Base-by-base conservation (phyloP, 2,329 filamentous ascomycete genomes). In the Pyrenochaeta sp. region DNA sequence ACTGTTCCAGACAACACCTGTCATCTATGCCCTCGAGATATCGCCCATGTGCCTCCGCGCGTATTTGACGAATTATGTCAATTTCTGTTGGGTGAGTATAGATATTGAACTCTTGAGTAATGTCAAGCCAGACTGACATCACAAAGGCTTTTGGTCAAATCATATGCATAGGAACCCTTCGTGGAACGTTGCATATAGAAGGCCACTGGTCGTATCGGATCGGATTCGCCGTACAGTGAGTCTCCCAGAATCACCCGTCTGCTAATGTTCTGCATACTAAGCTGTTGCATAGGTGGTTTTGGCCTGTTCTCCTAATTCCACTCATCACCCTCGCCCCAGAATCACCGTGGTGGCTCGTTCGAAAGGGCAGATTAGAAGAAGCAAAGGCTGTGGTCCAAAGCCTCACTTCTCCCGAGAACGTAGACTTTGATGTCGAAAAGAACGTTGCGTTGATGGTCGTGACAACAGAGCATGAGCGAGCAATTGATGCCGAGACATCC, bases 401-500 rank as follows among this genome's bases (percentile, higher is more conserved):
- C 23, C 23, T 27, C 4, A 27, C 23, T 27, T 27, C 23, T 49
- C 7, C 59, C 1, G 49, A 63, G 5, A 42, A 23, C n/a, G n/a
- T n/a, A 11, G 53, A 58, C 0, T 62, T 55, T 4, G 46, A 56
- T 1, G 20, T 21, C n/a, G 27, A 45, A 17, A 42, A 46, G 7
- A 40, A 54, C 23, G 45, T 51, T 10, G 45, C 94, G 88, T 95
- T 96, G 88, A 85, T 90, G 1, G 90, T 93, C 68, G 96, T 91
- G 0, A 91, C 90, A 1, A 87, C 88, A n/a, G 0, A 78, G 93
- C 7, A 91, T 96, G 71, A 82, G 90, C 67, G 77, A 83, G 73
- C 88, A 90, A 21, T 50, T 57, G 40, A 78, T n/a, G n/a, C 79
- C 7, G 90, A 90, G 23, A 85, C 89, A 3, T 86, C 83, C 45